A percentile compares a stretch with the other conserved stretches of the same genome.
Evolutionary conservation across 345 rosid species (phyloP).

Genomic region (Bretschneidera sinensis): DNA sequence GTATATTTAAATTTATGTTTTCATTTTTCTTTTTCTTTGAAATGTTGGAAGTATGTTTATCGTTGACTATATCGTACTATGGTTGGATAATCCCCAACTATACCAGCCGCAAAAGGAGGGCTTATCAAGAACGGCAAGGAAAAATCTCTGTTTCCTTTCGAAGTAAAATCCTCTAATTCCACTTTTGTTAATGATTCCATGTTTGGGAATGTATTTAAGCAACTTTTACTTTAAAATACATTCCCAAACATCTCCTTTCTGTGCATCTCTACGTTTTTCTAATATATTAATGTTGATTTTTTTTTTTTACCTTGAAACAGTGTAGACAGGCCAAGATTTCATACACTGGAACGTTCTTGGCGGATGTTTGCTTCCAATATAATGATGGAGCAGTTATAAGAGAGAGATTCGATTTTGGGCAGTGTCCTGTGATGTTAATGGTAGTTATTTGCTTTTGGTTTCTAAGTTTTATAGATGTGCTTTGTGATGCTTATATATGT

Average conservation of each 20-base stretch:
- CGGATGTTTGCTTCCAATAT: slow-evolving; percentile 55
- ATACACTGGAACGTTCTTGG: slow-evolving; percentile 60
- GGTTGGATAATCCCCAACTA: slow-evolving; percentile 50
- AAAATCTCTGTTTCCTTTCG: slow-evolving; percentile 53
- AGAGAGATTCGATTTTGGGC: slow-evolving; percentile 67
- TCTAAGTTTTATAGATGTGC: not conserved
- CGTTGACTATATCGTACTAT: slow-evolving; percentile 63
- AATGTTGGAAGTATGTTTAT: slow-evolving; percentile 8
- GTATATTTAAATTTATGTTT: too few species aligned
- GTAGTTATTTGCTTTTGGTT: slow-evolving; percentile 28
- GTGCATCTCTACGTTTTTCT: not conserved
- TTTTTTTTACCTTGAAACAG: too few species aligned
- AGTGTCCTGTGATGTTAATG: slow-evolving; percentile 86
- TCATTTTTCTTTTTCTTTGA: too few species aligned
- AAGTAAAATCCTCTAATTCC: slow-evolving; percentile 36
- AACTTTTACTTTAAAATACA: too few species aligned
- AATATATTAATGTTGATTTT: slow-evolving; percentile 7
- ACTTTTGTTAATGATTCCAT: not conserved
- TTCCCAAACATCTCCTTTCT: too few species aligned
- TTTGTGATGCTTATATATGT: not conserved
- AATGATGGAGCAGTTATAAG: slow-evolving; percentile 37
- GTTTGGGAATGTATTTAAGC: not conserved
- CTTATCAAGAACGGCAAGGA: slow-evolving; percentile 28
- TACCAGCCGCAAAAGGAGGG: slow-evolving; percentile 58
- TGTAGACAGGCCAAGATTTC: slow-evolving; percentile 87